These are phyloP conservation scores for Fusarium sp. DNA, from an alignment of 2,329 filamentous ascomycete genomes.

Conservation along the genomic window DNA sequence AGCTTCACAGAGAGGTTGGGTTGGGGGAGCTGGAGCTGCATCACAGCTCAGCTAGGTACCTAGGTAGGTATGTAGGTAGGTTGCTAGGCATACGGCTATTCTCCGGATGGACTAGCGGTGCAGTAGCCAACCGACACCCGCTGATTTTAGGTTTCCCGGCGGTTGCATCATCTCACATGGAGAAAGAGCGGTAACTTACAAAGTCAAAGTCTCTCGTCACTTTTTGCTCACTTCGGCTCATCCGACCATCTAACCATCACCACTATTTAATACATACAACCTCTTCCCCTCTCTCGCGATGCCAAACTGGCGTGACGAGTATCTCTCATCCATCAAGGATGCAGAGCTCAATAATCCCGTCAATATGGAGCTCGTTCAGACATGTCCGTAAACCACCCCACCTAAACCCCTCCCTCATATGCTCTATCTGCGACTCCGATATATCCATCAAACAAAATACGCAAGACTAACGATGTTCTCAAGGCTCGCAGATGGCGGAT, in stretches of 20 bases:
- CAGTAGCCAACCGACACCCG: neutral
- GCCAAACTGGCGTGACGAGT: constrained; percentile 83
- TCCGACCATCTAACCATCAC: neutral
- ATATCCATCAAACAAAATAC: neutral
- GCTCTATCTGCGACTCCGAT: constrained; percentile 17
- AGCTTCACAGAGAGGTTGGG: constrained; percentile 24
- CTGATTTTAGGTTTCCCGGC: constrained; percentile 15
- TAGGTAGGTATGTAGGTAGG: constrained; percentile 23
- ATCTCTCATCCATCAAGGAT: constrained; percentile 76
- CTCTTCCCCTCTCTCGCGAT: constrained; percentile 47
- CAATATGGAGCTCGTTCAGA: constrained; percentile 75
- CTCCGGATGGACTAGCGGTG: constrained; percentile 44
- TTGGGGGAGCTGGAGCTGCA: constrained; percentile 23
- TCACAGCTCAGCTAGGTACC: constrained; percentile 12
- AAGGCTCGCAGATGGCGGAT: constrained; percentile 73
- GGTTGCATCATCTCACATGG: constrained; percentile 43
- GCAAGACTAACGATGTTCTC: constrained; percentile 30
- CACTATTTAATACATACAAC: neutral
- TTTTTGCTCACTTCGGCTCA: constrained; percentile 5
- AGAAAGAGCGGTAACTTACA: constrained; percentile 32
- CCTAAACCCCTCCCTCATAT: constrained; percentile 21
- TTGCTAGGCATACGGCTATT: constrained; percentile 43
- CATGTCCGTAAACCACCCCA: constrained; percentile 66
- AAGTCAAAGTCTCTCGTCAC: constrained; percentile 10
- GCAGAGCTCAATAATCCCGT: constrained; percentile 72